Conservation (phyloP, 2,329 filamentous ascomycete genomes). For the Botrytis hyacinthi region DNA sequence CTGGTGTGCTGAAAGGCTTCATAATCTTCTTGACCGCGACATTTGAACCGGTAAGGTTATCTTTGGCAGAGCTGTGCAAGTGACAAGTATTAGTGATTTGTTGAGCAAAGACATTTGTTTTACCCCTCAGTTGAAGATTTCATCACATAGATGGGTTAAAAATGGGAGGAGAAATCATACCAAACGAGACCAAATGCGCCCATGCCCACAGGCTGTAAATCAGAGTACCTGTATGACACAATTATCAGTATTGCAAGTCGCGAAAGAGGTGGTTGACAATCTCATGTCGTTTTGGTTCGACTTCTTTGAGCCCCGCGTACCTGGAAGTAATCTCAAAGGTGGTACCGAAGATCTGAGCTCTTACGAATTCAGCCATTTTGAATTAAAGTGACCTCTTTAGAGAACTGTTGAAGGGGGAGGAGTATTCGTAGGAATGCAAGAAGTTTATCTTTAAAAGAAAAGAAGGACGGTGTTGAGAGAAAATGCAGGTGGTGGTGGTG, state of each 20-base stretch:
- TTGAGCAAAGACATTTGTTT: neutral
- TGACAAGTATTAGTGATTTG: slow-evolving; percentile 25
- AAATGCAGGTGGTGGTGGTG: neutral
- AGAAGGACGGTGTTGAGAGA: neutral
- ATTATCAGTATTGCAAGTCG: slow-evolving; percentile 25
- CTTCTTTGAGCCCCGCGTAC: slow-evolving; percentile 49
- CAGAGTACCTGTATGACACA: slow-evolving; percentile 74
- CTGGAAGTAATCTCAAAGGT: slow-evolving; percentile 99
- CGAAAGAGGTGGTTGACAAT: slow-evolving; percentile 23
- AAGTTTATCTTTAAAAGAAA: neutral
- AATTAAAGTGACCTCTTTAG: neutral
- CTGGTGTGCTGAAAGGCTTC: slow-evolving; percentile 99
- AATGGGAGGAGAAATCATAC: slow-evolving; percentile 52
- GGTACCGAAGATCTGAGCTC: slow-evolving; percentile 98
- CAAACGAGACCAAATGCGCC: slow-evolving; percentile 97
- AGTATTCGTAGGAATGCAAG: neutral
- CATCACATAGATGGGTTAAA: neutral
- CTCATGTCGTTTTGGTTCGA: neutral
- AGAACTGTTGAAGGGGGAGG: neutral
- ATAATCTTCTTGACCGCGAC: slow-evolving; percentile 99
- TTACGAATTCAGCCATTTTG: slow-evolving; percentile 98
- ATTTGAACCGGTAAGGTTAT: slow-evolving; percentile 94
- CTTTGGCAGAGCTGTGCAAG: slow-evolving; percentile 77
- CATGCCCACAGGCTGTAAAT: slow-evolving; percentile 98
- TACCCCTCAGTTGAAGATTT: slow-evolving; percentile 16